Percentiles rank a stretch among this genome's conserved stretches.
These are phyloP conservation scores for Venturia nashicola DNA, from an alignment of 2,329 filamentous ascomycete species.

Conservation along the genomic window DNA sequence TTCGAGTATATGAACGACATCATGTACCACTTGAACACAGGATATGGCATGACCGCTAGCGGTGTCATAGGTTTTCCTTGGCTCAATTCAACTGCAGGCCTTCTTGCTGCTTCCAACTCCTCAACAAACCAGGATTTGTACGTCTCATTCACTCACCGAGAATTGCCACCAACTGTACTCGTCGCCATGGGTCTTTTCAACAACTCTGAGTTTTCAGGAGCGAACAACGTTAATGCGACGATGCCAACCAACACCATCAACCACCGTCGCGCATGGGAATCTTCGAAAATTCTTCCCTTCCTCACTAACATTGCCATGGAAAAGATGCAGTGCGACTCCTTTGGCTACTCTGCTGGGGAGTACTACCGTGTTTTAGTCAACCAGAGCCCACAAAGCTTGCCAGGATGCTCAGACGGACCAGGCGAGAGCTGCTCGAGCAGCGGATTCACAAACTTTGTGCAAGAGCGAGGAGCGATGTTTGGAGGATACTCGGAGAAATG, in stretches of 20 bases:
- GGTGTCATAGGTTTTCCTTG: constrained; percentile 53
- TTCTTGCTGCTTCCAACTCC: constrained; percentile 29
- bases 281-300: constrained; percentile 51
- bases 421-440: constrained; percentile 36
- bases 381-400: constrained; percentile 35
- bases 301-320: constrained; percentile 55
- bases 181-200: constrained; percentile 60
- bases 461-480: constrained; percentile 29
- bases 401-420: constrained; percentile 37
- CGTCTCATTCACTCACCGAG: constrained; percentile 57
- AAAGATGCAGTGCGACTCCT: constrained; percentile 49
- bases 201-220: constrained; percentile 45
- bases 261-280: constrained; percentile 50
- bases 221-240: constrained; percentile 45
- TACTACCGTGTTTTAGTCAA: constrained; percentile 42
- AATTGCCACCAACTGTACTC: constrained; percentile 53
- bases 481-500: constrained; percentile 32
- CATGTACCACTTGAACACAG: constrained; percentile 52
- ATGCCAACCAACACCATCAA: constrained; percentile 54
- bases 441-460: constrained; percentile 31
- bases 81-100: constrained; percentile 47
- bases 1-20: constrained; percentile 56
- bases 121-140: constrained; percentile 43
- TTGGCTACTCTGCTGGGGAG: constrained; percentile 38
- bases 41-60: constrained; percentile 48